These are phyloP conservation scores for Penicillium diatomitis DNA, from an alignment of 495 filamentous ascomycete species.

Conservation along the genomic window DNA sequence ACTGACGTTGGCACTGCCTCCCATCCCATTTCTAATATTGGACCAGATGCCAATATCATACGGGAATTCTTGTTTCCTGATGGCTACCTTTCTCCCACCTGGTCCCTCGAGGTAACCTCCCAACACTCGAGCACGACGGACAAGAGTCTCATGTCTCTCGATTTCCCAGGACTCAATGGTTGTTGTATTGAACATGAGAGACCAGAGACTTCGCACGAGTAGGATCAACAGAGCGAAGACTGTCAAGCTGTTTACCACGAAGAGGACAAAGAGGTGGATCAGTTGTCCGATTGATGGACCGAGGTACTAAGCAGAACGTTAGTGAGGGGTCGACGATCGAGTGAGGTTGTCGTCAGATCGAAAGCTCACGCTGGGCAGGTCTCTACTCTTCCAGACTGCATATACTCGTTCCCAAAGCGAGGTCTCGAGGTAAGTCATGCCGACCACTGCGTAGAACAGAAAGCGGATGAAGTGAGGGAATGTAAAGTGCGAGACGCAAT, in stretches of 20 bases:
- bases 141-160: constrained; percentile 70
- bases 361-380: constrained; percentile 55
- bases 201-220: constrained; percentile 50
- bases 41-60: constrained; percentile 85
- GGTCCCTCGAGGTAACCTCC: constrained; percentile 54
- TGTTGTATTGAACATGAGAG: constrained; percentile 54
- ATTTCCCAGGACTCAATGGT: constrained; percentile 94
- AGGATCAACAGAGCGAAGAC: constrained; percentile 59
- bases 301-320: constrained; percentile 48
- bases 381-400: constrained; percentile 54
- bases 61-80: constrained; percentile 70
- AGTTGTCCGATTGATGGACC: constrained; percentile 61
- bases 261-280: constrained; percentile 54
- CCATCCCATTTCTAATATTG: constrained; percentile 71
- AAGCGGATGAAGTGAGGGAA: constrained; percentile 89
- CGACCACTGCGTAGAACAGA: constrained; percentile 62
- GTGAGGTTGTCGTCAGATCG: not conserved
- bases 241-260: constrained; percentile 50
- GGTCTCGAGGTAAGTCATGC: constrained; percentile 55
- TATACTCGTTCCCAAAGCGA: constrained; percentile 49
- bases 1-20: constrained; percentile 43
- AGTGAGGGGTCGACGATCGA: constrained; percentile 1
- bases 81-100: constrained; percentile 44
- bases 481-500: constrained; percentile 86
- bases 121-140: constrained; percentile 48